A percentile compares a stretch with the other conserved stretches of the same genome.
These are phyloP conservation scores for Botrytis pseudocinerea DNA, from an alignment of 2,329 filamentous ascomycete species.

Conservation along the genomic window DNA sequence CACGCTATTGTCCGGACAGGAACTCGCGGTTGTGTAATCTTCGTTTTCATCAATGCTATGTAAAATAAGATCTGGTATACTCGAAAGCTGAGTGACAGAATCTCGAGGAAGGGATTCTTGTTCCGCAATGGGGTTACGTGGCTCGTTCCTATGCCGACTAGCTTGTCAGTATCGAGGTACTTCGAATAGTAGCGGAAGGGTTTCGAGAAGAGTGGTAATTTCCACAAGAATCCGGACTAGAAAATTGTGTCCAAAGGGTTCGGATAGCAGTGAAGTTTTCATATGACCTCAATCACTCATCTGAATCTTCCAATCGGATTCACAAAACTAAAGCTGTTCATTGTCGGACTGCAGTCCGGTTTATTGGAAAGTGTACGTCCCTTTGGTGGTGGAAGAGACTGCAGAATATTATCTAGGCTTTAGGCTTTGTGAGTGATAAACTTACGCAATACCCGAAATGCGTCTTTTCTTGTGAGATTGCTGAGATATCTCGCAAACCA, in stretches of 20 bases:
- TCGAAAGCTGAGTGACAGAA: neutral
- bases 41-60: neutral
- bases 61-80: neutral
- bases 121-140: neutral
- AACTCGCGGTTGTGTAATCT: neutral
- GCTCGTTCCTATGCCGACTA: neutral
- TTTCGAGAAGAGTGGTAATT: neutral
- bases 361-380: neutral
- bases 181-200: neutral
- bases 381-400: neutral
- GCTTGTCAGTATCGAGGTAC: neutral
- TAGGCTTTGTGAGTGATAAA: neutral
- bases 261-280: too few relatives aligned
- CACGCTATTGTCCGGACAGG: neutral
- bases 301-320: neutral
- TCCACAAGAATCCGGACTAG: neutral
- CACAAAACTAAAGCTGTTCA: neutral
- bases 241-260: neutral
- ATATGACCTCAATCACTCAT: neutral
- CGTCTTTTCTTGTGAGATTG: neutral
- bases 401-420: neutral
- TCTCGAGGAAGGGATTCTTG: neutral
- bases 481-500: constrained; percentile 23
- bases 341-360: neutral
- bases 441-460: neutral